These are phyloP conservation scores for Geotrichum histeridarum DNA, from an alignment of 1,139 yeast genomes.

Conservation along the genomic window DNA sequence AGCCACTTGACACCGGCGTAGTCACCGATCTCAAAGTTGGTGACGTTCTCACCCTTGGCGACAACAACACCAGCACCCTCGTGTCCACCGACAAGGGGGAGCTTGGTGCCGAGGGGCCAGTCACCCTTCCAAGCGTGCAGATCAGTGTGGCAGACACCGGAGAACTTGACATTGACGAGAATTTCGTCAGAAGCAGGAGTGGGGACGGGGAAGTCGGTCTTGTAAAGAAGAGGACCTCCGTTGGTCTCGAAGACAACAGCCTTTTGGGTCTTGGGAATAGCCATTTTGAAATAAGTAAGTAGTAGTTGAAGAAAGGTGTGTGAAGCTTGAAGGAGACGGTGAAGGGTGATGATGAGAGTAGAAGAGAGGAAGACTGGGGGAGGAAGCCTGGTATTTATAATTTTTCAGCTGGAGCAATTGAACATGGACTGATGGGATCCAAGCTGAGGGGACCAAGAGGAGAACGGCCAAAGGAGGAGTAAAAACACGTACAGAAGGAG, in stretches of 20 bases:
- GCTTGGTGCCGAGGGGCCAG: constrained; percentile 61
- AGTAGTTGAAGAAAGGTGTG: background rate
- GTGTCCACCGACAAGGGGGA: constrained; percentile 76
- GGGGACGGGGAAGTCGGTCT: constrained; percentile 57
- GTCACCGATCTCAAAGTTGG: constrained; percentile 70
- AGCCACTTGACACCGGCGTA: constrained; percentile 67
- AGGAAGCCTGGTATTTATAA: constrained; percentile 9
- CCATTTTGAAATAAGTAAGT: constrained; percentile 12
- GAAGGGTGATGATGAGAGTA: background rate
- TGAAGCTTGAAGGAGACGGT: background rate
- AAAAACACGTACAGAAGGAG: background rate
- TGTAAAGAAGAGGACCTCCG: constrained; percentile 60
- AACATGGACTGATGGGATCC: background rate
- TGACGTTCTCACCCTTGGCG: constrained; percentile 62
- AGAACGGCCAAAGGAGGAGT: background rate
- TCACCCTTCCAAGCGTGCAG: constrained; percentile 72
- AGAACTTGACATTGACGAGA: constrained; percentile 57
- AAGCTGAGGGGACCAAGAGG: background rate
- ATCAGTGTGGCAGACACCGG: constrained; percentile 67
- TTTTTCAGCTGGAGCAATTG: background rate
- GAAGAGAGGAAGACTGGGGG: background rate
- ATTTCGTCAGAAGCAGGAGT: constrained; percentile 55
- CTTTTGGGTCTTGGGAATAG: constrained; percentile 61
- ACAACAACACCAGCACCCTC: constrained; percentile 86
- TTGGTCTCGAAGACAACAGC: constrained; percentile 65